Conservation (phyloP, 139 green algal species). For the Tetradesmus obliquus region DNA sequence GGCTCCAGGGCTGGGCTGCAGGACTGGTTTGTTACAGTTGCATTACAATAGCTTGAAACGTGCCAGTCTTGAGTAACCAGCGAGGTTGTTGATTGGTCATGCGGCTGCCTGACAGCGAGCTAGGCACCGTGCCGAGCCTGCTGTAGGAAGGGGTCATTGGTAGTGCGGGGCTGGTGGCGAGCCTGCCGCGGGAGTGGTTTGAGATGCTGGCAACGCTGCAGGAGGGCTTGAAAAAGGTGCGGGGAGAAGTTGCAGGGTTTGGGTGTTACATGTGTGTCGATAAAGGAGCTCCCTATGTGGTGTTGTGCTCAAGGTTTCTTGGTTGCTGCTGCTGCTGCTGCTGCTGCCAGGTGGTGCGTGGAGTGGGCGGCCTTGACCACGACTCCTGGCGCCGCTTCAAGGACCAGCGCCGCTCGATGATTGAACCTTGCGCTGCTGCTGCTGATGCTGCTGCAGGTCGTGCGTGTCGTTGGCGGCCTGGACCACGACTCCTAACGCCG, state of each 20-base stretch:
- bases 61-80: too few relatives aligned
- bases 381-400: constrained; percentile 86
- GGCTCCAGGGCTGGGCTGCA: background rate
- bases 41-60: too few relatives aligned
- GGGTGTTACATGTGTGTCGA: too few relatives aligned
- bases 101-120: constrained; percentile 86
- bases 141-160: constrained; percentile 94
- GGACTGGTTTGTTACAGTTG: too few relatives aligned
- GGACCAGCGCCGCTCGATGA: constrained; percentile 75
- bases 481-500: background rate
- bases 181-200: constrained; percentile 78
- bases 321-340: too few relatives aligned
- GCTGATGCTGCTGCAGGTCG: background rate
- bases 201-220: constrained; percentile 82
- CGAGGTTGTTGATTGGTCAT: constrained; percentile 70
- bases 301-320: too few relatives aligned
- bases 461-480: background rate
- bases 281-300: too few relatives aligned
- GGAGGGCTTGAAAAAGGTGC: constrained; percentile 69
- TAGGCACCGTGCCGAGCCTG: constrained; percentile 77
- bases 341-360: constrained; percentile 56
- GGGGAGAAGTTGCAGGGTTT: background rate
- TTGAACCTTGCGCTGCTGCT: background rate
- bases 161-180: constrained; percentile 89
- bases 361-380: constrained; percentile 92